Base-by-base conservation (phyloP, 2,329 filamentous ascomycete species). In the Dendryphion nanum region DNA sequence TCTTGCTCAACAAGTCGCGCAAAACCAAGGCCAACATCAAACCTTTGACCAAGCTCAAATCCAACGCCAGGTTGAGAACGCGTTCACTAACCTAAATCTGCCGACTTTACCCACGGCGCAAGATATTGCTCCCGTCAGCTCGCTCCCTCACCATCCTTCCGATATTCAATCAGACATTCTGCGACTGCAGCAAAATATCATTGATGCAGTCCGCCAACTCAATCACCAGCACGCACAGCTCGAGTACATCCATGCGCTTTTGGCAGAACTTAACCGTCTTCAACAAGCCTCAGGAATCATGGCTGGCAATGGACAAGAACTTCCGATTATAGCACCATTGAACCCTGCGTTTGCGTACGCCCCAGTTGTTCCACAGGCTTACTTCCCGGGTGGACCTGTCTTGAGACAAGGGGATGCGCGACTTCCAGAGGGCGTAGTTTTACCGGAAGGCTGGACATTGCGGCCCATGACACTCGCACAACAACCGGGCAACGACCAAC, bases 401-500 rank as follows among this genome's bases (percentile, higher is more conserved):
- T 38, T 66, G 29, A 48, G 61, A 28, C 61, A 62, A 24, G 61
- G 61, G 17, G 61, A 67, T 45, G 41, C 52, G 18, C 57, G 59
- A 33, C 38, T 67, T 18, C 64, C 63, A 6, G 51, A 51, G 35
- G 64, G 64, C 4, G 37, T 67, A 33, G 52, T 50, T n/a, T 51
- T 67, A 23, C 64, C 64, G 6, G 56, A 61, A 33, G 64, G 63
- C 12, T 67, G 63, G 61, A 64, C 60, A 14, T 36, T 66, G 44
- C 47, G 59, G 37, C 56, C 58, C 4, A 59, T 64, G 56, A 47
- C 56, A 20, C 42, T 54, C 24, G 43, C 54, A 39, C 48, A 50
- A 21, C 53, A 49, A 32, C 16, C 45, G 30, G 46, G 37, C 13
- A 47, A 43, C 18, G 45, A 48, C 21, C 37, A 29, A 23, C 18